Evolutionary conservation across 2,329 filamentous ascomycete genomes (phyloP), one percentile per base, ranked within the genome.

Genomic region (Raffaelea arxii): DNA sequence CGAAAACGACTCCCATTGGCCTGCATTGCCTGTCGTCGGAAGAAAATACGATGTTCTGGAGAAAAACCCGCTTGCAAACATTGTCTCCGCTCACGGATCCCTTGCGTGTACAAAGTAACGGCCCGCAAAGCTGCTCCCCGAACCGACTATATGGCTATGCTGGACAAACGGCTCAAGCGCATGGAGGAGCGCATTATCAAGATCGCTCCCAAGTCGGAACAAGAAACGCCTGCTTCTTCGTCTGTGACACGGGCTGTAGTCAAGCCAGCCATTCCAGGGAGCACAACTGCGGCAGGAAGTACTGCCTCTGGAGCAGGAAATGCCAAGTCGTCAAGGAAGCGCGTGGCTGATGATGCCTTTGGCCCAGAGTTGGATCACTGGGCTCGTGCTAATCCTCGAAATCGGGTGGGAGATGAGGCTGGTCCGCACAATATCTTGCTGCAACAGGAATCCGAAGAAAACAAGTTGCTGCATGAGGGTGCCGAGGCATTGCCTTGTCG

Each of bases 111-210:
- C 74, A 97, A 97, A 60, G 88, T 95, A 49, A 97, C 90, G 0
- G 89, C 90, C 4, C 77, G 92, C 50, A 97, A 97, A 64, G 89
- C 91, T 2, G 89, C 90, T 4, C 92, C 92, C 3, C 77, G 92
- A 44, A 97, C 92, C 18, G 92, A 97, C 65, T 97, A 97, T 65
- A 97, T 97, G 92, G 89, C 90, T 37, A 97, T 97, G 89, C 69
- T 97, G 56, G 92, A 97, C 66, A 96, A 95, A 66, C 78, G 92
- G 45, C 65, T 97, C 54, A 96, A 94, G 70, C 77, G 91, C 48
- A 97, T 97, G 92, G 92, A 98, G 65, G 91, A 97, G 58, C 83
- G 91, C 47, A 92, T 97, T 52, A 94, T 97, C 67, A 95, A 95
- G 63, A 84, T 91, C 49, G 84, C 97, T 24, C 91, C 92, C 0